A percentile compares a stretch with the other conserved stretches of the same genome.
phyloP scores from a whole-genome alignment of 2,329 filamentous ascomycete genomes.

The Myriosclerotinia scirpicola region DNA sequence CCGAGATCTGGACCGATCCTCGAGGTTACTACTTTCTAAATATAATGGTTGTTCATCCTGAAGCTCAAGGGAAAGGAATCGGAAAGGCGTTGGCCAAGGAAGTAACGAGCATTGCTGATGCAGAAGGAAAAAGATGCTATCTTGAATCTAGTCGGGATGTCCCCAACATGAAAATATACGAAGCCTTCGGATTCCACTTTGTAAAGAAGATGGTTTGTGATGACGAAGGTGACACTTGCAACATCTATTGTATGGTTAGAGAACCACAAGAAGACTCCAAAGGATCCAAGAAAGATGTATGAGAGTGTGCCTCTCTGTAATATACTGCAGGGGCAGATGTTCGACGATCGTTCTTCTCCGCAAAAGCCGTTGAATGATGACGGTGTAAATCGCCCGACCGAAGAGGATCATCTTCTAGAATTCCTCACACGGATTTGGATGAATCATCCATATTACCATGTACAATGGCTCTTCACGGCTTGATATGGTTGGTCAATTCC shows the following conservation, averaged over 20 bases:
- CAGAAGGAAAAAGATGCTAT: constrained; percentile 64
- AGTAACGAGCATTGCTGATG: constrained; percentile 63
- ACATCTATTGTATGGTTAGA: constrained; percentile 51
- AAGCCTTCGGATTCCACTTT: constrained; percentile 65
- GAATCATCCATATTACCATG: neutral
- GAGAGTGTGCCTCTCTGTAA: neutral
- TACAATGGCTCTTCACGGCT: neutral
- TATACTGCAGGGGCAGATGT: neutral
- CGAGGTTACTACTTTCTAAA: constrained; percentile 76
- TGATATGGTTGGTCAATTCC: neutral
- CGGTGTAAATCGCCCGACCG: neutral
- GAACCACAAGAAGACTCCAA: constrained; percentile 39
- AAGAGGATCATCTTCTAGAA: neutral
- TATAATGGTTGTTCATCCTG: constrained; percentile 67
- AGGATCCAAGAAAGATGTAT: constrained; percentile 14
- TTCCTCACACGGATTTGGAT: neutral
- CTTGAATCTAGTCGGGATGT: constrained; percentile 67
- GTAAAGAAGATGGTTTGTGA: constrained; percentile 66
- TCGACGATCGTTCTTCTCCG: neutral
- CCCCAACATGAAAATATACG: constrained; percentile 71
- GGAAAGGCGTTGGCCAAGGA: constrained; percentile 63
- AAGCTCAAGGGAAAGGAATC: constrained; percentile 65
- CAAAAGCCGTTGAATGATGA: neutral
- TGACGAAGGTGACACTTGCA: constrained; percentile 58
- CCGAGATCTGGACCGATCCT: constrained; percentile 62